Evolutionary conservation across 2,329 filamentous ascomycete genomes (phyloP).

Genomic region (Penicillium sp.): DNA sequence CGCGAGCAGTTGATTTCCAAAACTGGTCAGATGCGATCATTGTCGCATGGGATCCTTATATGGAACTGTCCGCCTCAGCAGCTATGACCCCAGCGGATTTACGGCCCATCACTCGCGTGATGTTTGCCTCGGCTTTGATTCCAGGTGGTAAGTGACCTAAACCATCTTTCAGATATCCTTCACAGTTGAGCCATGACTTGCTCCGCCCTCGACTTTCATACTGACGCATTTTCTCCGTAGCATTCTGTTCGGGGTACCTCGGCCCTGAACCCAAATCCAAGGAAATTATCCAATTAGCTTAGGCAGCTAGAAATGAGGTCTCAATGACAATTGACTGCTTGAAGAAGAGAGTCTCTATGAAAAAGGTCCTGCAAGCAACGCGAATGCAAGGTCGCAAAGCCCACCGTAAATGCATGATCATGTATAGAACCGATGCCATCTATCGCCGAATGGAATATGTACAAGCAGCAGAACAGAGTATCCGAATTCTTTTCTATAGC

Average conservation of each 20-base stretch:
- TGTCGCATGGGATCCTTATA: conserved; percentile 44
- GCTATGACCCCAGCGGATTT: conserved; percentile 48
- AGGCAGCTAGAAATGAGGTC: background rate
- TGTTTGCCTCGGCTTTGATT: conserved; percentile 61
- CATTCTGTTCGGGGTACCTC: conserved; percentile 43
- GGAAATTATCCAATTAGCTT: background rate
- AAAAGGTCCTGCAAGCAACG: background rate
- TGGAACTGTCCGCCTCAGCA: conserved; percentile 40
- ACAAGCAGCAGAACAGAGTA: conserved; percentile 9
- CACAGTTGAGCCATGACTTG: background rate
- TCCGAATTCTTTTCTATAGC: conserved; percentile 28
- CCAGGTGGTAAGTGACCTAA: conserved; percentile 55
- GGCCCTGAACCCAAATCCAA: conserved; percentile 29
- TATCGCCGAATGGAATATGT: conserved; percentile 20
- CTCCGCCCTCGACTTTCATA: background rate
- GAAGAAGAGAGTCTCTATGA: background rate
- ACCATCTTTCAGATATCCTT: background rate
- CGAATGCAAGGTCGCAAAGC: background rate
- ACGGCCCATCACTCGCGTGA: conserved; percentile 59
- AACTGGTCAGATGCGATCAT: conserved; percentile 42
- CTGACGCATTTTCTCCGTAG: conserved; percentile 24
- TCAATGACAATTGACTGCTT: background rate
- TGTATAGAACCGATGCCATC: conserved; percentile 14
- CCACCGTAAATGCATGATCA: background rate
- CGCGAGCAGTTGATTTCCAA: conserved; percentile 36